phyloP scores from a whole-genome alignment of 805 yeast genomes.

The Maudiozyma serrabonitensis region DNA sequence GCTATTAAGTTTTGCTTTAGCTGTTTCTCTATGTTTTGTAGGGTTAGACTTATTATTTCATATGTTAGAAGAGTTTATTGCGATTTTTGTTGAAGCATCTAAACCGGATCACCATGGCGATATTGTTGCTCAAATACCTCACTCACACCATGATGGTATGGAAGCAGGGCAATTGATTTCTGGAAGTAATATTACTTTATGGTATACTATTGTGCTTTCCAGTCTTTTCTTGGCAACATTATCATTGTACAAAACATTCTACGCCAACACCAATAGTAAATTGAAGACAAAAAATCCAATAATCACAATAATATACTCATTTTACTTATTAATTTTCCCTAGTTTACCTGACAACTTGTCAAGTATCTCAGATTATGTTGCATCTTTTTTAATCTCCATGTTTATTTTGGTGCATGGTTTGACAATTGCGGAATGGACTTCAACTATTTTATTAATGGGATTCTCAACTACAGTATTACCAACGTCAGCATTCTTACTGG shows the following conservation, averaged over 20 bases:
- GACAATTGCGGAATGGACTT: constrained; percentile 29
- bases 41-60: constrained; percentile 86
- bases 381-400: constrained; percentile 20
- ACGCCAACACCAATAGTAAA: constrained; percentile 21
- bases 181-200: constrained; percentile 11
- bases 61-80: constrained; percentile 64
- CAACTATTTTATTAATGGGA: constrained; percentile 27
- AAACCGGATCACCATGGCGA: constrained; percentile 23
- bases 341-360: constrained; percentile 12
- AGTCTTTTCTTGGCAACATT: constrained; percentile 17
- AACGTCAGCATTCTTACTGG: constrained; percentile 11
- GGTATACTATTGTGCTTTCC: constrained; percentile 18
- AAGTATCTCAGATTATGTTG: constrained; percentile 21
- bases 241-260: constrained; percentile 19
- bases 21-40: constrained; percentile 78
- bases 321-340: constrained; percentile 23
- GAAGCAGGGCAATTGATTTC: not conserved
- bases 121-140: constrained; percentile 25
- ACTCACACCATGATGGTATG: constrained; percentile 19
- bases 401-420: constrained; percentile 26
- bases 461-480: constrained; percentile 25
- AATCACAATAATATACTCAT: constrained; percentile 23
- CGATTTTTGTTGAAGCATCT: constrained; percentile 26
- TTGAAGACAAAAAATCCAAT: constrained; percentile 28
- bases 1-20: constrained; percentile 74